Conservation (phyloP, 371 early-diverging fungal genomes). For the Mucor racemosus region DNA sequence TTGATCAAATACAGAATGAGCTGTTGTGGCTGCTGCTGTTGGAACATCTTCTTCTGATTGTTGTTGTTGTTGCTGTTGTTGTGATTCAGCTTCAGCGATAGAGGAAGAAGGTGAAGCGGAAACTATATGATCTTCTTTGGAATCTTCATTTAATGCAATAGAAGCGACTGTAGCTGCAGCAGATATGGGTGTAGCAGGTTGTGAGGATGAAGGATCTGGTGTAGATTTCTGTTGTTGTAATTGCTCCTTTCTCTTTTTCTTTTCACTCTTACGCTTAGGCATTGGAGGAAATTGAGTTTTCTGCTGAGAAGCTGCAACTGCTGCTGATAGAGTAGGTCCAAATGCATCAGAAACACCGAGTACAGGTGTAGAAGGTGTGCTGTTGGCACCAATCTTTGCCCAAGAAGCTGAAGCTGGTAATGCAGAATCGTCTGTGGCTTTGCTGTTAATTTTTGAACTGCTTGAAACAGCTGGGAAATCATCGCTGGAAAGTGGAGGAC, state of each 20-base stretch:
- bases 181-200: constrained; percentile 4
- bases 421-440: constrained; percentile 51
- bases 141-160: neutral
- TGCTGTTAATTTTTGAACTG: constrained; percentile 5
- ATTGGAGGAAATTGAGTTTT: constrained; percentile 19
- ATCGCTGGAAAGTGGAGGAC: constrained; percentile 21
- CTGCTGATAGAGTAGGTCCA: constrained; percentile 51
- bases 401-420: constrained; percentile 69
- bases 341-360: constrained; percentile 29
- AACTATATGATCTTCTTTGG: constrained; percentile 63
- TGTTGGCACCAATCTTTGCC: constrained; percentile 45
- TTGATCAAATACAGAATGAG: constrained; percentile 13
- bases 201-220: neutral
- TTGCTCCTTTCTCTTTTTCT: constrained; percentile 28
- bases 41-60: neutral
- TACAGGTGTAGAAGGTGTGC: constrained; percentile 42
- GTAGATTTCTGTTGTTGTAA: constrained; percentile 15
- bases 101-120: constrained; percentile 67
- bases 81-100: neutral
- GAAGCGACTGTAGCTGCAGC: neutral
- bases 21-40: neutral
- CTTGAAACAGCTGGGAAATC: constrained; percentile 17
- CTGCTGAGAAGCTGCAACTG: constrained; percentile 43
- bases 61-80: neutral
- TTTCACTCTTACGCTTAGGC: constrained; percentile 26